Percentiles rank a stretch among this genome's conserved stretches.
phyloP scores from a whole-genome alignment of 2,329 filamentous ascomycete genomes.

The Diaporthe helianthi region DNA sequence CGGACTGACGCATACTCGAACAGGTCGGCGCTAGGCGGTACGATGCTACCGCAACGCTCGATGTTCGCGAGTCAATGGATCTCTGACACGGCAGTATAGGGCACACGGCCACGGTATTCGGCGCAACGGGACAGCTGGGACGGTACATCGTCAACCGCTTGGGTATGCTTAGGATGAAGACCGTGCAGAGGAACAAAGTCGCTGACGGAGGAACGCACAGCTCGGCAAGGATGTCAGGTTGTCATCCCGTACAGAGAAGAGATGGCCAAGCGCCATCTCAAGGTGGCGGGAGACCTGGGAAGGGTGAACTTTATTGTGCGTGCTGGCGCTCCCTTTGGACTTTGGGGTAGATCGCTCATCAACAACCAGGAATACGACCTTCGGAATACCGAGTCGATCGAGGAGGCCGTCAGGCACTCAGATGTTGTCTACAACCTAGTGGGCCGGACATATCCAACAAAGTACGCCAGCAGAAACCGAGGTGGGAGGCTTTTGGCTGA shows the following conservation, averaged over 20 bases:
- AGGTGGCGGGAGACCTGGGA: slow-evolving; percentile 93
- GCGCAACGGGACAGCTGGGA: slow-evolving; percentile 93
- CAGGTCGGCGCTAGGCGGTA: slow-evolving; percentile 89
- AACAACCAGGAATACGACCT: slow-evolving; percentile 83
- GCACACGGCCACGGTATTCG: slow-evolving; percentile 96
- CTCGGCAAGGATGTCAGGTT: slow-evolving; percentile 91
- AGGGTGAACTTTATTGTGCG: slow-evolving; percentile 83
- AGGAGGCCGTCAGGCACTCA: slow-evolving; percentile 95
- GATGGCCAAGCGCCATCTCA: slow-evolving; percentile 96
- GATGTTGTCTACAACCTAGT: slow-evolving; percentile 98
- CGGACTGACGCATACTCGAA: slow-evolving; percentile 9
- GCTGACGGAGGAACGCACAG: slow-evolving; percentile 55
- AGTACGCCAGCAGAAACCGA: slow-evolving; percentile 59
- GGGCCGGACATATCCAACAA: slow-evolving; percentile 94
- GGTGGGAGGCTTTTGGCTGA: not conserved
- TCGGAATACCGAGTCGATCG: slow-evolving; percentile 91
- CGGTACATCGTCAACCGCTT: slow-evolving; percentile 97
- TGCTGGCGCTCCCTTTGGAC: slow-evolving; percentile 26
- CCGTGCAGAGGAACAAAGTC: not conserved
- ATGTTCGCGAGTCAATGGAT: slow-evolving; percentile 11
- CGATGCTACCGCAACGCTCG: slow-evolving; percentile 32
- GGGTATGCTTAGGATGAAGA: slow-evolving; percentile 54
- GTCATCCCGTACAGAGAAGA: slow-evolving; percentile 94
- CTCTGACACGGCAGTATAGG: slow-evolving; percentile 58
- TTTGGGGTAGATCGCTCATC: slow-evolving; percentile 34